Percentiles rank a stretch among this genome's conserved stretches.
Evolutionary conservation across 2,329 filamentous ascomycete species (phyloP).

Genomic region (Pezicula carpinea): DNA sequence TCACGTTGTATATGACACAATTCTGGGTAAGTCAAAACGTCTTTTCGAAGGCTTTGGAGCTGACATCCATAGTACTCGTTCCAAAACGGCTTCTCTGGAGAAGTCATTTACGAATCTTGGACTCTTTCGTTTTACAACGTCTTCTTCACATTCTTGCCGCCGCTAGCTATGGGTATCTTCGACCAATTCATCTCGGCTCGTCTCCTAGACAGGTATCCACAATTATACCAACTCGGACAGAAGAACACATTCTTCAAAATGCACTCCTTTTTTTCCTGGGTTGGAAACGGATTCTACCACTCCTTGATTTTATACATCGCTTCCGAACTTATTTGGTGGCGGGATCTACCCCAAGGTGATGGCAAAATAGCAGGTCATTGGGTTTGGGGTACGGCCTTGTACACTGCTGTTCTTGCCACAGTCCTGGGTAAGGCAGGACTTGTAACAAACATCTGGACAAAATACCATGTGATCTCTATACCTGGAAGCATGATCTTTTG

Average conservation of each 20-base stretch:
- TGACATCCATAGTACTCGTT: slow-evolving; percentile 70
- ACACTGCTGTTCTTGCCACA: slow-evolving; percentile 88
- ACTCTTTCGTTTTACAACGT: slow-evolving; percentile 99
- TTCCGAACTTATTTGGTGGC: slow-evolving; percentile 73
- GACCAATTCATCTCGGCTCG: slow-evolving; percentile 97
- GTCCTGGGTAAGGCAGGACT: slow-evolving; percentile 92
- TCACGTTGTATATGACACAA: slow-evolving; percentile 96
- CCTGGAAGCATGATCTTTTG: slow-evolving; percentile 89
- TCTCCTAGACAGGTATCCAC: slow-evolving; percentile 89
- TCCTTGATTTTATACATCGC: slow-evolving; percentile 89
- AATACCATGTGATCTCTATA: slow-evolving; percentile 93
- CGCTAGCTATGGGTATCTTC: slow-evolving; percentile 90
- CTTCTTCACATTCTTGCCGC: slow-evolving; percentile 91
- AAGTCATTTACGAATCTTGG: slow-evolving; percentile 99
- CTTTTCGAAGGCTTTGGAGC: slow-evolving; percentile 19
- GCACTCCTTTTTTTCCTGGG: slow-evolving; percentile 89
- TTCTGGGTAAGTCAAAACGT: slow-evolving; percentile 71
- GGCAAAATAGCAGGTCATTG: slow-evolving; percentile 87
- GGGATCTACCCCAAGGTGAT: slow-evolving; percentile 73
- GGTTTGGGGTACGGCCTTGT: slow-evolving; percentile 96
- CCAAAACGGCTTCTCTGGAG: slow-evolving; percentile 95
- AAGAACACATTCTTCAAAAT: slow-evolving; percentile 90
- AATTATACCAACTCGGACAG: slow-evolving; percentile 90
- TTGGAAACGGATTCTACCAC: slow-evolving; percentile 92
- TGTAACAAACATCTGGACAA: slow-evolving; percentile 97